A percentile compares a stretch with the other conserved stretches of the same genome.
Conservation (phyloP, 257 asterid genomes). For the Jacaranda copaia region DNA sequence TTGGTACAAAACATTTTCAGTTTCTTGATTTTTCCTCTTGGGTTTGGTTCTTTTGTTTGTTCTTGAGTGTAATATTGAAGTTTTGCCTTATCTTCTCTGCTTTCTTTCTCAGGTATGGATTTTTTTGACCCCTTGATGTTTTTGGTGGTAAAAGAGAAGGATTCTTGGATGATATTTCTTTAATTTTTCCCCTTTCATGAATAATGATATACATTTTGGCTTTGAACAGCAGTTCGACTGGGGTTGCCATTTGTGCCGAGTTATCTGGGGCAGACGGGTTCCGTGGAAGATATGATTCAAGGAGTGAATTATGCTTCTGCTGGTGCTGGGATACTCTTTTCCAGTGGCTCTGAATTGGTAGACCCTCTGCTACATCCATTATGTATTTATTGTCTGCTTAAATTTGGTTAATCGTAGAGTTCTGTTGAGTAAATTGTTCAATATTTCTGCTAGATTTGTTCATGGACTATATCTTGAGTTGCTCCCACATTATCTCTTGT, state of each 20-base stretch:
- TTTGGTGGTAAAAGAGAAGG: background rate
- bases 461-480: background rate
- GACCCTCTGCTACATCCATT: background rate
- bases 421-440: background rate
- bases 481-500: background rate
- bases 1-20: slow-evolving; percentile 48
- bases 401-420: background rate
- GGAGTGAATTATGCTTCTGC: slow-evolving; percentile 98
- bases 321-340: slow-evolving; percentile 88
- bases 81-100: background rate
- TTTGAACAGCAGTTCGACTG: slow-evolving; percentile 71
- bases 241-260: slow-evolving; percentile 92
- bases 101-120: background rate
- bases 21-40: slow-evolving; percentile 9
- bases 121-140: slow-evolving; percentile 5
- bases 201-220: background rate
- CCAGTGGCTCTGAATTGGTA: slow-evolving; percentile 98
- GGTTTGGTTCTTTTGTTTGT: background rate
- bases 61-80: slow-evolving; percentile 4
- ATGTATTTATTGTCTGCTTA: background rate
- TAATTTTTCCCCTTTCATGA: slow-evolving; percentile 15
- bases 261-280: slow-evolving; percentile 73
- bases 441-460: background rate
- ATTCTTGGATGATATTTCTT: slow-evolving; percentile 13
- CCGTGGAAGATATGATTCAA: slow-evolving; percentile 65